Conservation (phyloP, 2,329 filamentous ascomycete genomes). For the Penicillium sp. region DNA sequence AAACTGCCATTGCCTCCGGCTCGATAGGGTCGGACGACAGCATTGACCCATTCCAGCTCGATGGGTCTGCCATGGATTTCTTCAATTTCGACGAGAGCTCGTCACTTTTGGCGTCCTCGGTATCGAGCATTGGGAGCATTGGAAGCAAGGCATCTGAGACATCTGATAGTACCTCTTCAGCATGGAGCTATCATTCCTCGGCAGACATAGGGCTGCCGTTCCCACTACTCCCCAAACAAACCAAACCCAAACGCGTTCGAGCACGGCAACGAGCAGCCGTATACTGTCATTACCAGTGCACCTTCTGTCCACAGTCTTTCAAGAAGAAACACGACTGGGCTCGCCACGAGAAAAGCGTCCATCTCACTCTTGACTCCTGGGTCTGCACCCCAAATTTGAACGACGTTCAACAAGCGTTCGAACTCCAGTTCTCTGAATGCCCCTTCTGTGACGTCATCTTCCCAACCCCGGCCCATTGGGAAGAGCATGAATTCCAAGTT, state of each 20-base stretch:
- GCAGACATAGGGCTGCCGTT: constrained; percentile 21
- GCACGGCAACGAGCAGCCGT: background rate
- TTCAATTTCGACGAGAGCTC: constrained; percentile 30
- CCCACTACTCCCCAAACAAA: constrained; percentile 17
- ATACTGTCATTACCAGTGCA: constrained; percentile 42
- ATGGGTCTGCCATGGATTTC: constrained; percentile 15
- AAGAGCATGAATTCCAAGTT: constrained; percentile 52
- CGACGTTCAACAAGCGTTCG: constrained; percentile 12
- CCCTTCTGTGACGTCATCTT: constrained; percentile 50
- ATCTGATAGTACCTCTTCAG: constrained; percentile 31
- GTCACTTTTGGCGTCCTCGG: constrained; percentile 29
- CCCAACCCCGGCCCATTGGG: constrained; percentile 47
- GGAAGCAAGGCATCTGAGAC: constrained; percentile 30
- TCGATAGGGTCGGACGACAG: background rate
- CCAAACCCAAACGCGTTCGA: constrained; percentile 7
- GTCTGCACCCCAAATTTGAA: constrained; percentile 27
- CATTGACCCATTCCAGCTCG: constrained; percentile 15
- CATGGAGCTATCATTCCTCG: constrained; percentile 34
- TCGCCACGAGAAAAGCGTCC: constrained; percentile 51
- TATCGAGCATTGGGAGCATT: constrained; percentile 32
- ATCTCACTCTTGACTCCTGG: constrained; percentile 48
- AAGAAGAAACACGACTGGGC: constrained; percentile 52
- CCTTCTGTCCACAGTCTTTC: constrained; percentile 50
- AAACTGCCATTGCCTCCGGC: constrained; percentile 32
- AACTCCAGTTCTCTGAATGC: constrained; percentile 31